Base-by-base conservation (phyloP, 768 basidiomycete genomes). In the Fibroporia radiculosa region DNA sequence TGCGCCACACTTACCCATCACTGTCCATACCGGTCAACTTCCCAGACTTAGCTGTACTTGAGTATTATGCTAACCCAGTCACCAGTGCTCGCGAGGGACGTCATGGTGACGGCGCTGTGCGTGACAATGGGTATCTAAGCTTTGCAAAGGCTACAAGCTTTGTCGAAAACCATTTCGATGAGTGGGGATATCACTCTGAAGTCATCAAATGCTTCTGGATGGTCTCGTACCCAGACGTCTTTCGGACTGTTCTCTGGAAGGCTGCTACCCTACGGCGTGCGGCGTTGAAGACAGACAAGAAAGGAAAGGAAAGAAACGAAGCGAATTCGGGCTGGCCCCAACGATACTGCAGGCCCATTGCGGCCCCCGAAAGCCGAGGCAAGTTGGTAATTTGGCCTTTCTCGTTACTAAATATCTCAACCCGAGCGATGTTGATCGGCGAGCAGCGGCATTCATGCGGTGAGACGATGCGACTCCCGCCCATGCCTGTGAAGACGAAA, bases 251-350 rank as follows among this genome's bases (percentile, higher is more conserved):
- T n/a, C 8, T 59, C 34, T 59, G 51, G 49, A 49, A 55, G 14
- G 53, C 53, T 2, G 48, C 50, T 14, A 47, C 58, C 2, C 38
- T 58, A 6, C 32, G 58, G 52, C 39, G 58, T 44, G 47, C 55
- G 48, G 50, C 59, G 50, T 35, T 66, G 55, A 53, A 62, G 47
- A 47, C 56, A 14, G 62, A 68, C 60, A 45, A 56, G 29, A 59
- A 52, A 44, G 63, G 66, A 44, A 48, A 51, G 46, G n/a, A n/a
- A n/a, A n/a, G n/a, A n/a, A n/a, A 44, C 46, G 3, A 56, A 51
- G 40, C 44, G 57, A 26, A 29, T 54, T 24, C 49, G 19, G 22
- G 48, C 48, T 3, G 60, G 60, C 3, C 48, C 38, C 18, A 35
- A 35, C 27, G 46, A 56, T 27, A 28, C 42, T 12, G 27, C 23